Conservation (phyloP, 306 rosid species). For the Crataegus laevigata region DNA sequence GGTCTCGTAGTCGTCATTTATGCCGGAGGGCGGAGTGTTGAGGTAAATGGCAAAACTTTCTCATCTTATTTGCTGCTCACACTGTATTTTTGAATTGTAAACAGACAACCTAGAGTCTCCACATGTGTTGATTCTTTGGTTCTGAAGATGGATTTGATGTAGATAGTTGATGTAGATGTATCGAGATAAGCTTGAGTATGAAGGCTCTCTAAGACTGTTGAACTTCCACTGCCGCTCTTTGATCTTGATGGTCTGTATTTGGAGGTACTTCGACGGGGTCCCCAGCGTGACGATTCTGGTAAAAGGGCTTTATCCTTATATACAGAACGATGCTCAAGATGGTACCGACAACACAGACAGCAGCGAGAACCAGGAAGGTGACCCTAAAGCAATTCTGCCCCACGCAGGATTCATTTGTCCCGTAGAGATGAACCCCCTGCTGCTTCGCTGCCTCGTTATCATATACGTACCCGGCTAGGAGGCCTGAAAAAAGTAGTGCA, state of each 20-base stretch:
- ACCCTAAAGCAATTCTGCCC: conserved; percentile 67
- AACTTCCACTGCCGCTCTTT: neutral
- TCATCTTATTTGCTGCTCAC: neutral
- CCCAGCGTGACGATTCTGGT: conserved; percentile 64
- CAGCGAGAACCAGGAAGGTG: conserved; percentile 57
- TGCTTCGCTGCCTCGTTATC: conserved; percentile 68
- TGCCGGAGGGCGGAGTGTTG: neutral
- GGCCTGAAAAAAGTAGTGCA: conserved; percentile 68
- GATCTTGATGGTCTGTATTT: conserved; percentile 19
- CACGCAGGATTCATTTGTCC: conserved; percentile 34
- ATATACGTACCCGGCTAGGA: conserved; percentile 63
- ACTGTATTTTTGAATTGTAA: neutral
- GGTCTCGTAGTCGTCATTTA: neutral
- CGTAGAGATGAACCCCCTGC: conserved; percentile 24
- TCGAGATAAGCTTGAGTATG: neutral
- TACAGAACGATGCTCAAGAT: conserved; percentile 46
- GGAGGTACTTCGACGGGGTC: conserved; percentile 66
- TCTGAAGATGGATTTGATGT: neutral
- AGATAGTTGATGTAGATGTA: too few relatives aligned
- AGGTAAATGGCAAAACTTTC: neutral
- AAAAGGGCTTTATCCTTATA: conserved; percentile 60
- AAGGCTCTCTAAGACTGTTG: neutral
- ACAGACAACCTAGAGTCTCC: neutral
- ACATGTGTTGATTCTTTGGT: neutral
- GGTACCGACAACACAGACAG: conserved; percentile 45